phyloP scores from a whole-genome alignment of 78 protist species.

The Cavenderia fasciculata region DNA sequence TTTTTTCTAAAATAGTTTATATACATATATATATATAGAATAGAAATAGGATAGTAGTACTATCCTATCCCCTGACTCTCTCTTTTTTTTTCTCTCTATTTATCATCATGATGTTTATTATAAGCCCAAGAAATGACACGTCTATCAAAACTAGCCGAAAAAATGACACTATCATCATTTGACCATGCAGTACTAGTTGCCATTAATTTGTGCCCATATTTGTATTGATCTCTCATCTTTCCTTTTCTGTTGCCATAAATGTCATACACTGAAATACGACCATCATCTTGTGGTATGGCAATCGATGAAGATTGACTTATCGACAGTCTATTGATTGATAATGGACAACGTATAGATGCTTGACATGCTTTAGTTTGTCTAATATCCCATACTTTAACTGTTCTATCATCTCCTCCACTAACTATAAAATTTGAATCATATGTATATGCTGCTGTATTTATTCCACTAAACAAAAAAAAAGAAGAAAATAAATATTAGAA shows the following conservation, averaged over 20 bases:
- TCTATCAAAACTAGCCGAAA: conserved; percentile 44
- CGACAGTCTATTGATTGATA: conserved; percentile 36
- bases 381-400: conserved; percentile 59
- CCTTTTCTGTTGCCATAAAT: conserved; percentile 65
- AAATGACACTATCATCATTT: conserved; percentile 62
- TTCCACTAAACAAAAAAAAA: too few relatives aligned
- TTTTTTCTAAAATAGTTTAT: too few relatives aligned
- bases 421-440: conserved; percentile 16
- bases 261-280: conserved; percentile 64
- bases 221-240: conserved; percentile 73
- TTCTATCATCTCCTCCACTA: conserved; percentile 34
- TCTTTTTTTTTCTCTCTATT: too few relatives aligned
- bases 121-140: conserved; percentile 35
- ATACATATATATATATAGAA: too few relatives aligned
- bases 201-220: conserved; percentile 65
- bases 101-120: too few relatives aligned
- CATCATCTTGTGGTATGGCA: conserved; percentile 72
- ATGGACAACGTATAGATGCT: conserved; percentile 73
- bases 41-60: too few relatives aligned
- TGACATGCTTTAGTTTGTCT: conserved; percentile 42
- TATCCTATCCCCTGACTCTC: too few relatives aligned
- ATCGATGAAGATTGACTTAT: conserved; percentile 28
- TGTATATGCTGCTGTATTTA: conserved; percentile 31
- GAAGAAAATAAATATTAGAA: too few relatives aligned
- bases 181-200: conserved; percentile 59